These are phyloP conservation scores for Backusella tarrabulga DNA, from an alignment of 192 early-diverging fungal species.

Conservation along the genomic window DNA sequence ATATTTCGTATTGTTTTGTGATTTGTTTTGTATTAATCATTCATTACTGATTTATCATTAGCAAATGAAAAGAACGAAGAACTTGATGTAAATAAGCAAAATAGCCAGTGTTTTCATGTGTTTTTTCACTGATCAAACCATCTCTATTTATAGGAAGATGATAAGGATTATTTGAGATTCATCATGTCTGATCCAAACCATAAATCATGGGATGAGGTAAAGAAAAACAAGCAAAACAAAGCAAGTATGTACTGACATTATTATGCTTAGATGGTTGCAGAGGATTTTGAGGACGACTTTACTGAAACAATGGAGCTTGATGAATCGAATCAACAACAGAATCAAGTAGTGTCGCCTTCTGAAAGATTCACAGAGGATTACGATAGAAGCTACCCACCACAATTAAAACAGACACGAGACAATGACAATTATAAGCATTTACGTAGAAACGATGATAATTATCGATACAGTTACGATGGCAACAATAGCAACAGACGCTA, in stretches of 20 bases:
- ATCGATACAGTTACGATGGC: not conserved
- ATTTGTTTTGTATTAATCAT: not conserved
- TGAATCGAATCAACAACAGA: constrained; percentile 13
- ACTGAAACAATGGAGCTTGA: constrained; percentile 29
- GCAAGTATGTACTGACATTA: not conserved
- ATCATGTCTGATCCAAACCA: constrained; percentile 13
- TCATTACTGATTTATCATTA: not conserved
- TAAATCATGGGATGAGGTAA: constrained; percentile 26
- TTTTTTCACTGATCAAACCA: not conserved
- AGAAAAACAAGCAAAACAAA: not conserved
- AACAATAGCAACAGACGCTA: not conserved
- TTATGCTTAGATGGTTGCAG: constrained; percentile 33
- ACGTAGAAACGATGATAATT: constrained; percentile 4
- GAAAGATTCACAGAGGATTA: constrained; percentile 40
- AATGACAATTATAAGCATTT: not conserved
- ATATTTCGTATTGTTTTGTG: not conserved
- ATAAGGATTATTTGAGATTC: constrained; percentile 12
- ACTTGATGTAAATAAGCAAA: not conserved
- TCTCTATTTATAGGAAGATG: not conserved
- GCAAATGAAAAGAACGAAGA: not conserved
- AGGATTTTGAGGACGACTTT: constrained; percentile 27
- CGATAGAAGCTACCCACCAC: constrained; percentile 35
- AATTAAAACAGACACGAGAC: not conserved
- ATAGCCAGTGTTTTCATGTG: not conserved
- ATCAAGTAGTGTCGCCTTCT: constrained; percentile 22